Conservation (phyloP, 768 basidiomycete genomes). For the Arthromyces matolae region DNA sequence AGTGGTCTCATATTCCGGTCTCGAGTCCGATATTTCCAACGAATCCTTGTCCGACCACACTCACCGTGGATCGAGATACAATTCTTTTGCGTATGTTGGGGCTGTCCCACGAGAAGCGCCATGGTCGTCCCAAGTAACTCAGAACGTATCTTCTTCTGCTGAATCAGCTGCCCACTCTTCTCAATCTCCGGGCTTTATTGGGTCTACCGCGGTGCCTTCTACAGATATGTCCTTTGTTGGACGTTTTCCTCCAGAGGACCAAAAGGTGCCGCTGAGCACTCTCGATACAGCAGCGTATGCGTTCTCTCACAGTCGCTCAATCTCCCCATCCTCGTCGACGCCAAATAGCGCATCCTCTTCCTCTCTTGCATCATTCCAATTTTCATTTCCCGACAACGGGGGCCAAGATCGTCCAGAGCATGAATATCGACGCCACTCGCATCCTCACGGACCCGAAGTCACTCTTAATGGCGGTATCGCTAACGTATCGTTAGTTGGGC, state of each 20-base stretch:
- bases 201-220: slow-evolving; percentile 53
- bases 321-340: slow-evolving; percentile 60
- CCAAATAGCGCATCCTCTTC: slow-evolving; percentile 60
- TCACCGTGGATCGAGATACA: slow-evolving; percentile 51
- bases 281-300: slow-evolving; percentile 56
- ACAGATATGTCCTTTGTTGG: slow-evolving; percentile 28
- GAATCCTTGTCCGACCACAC: slow-evolving; percentile 29
- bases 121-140: slow-evolving; percentile 34
- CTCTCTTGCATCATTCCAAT: slow-evolving; percentile 65
- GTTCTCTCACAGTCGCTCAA: slow-evolving; percentile 64
- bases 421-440: slow-evolving; percentile 60
- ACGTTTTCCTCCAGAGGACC: slow-evolving; percentile 44
- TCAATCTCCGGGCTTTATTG: slow-evolving; percentile 50
- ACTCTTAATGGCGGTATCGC: slow-evolving; percentile 73
- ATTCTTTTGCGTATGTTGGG: slow-evolving; percentile 43
- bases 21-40: slow-evolving; percentile 23
- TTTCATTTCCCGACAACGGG: slow-evolving; percentile 56
- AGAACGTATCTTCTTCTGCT: slow-evolving; percentile 34
- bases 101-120: slow-evolving; percentile 34
- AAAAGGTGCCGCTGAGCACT: slow-evolving; percentile 48
- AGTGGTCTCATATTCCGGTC: slow-evolving; percentile 33
- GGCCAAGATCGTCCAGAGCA: slow-evolving; percentile 59
- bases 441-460: slow-evolving; percentile 53
- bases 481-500: slow-evolving; percentile 56
- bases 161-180: slow-evolving; percentile 43